These are phyloP conservation scores for Catharanthus roseus DNA, from an alignment of 257 asterid species.

Conservation along the genomic window DNA sequence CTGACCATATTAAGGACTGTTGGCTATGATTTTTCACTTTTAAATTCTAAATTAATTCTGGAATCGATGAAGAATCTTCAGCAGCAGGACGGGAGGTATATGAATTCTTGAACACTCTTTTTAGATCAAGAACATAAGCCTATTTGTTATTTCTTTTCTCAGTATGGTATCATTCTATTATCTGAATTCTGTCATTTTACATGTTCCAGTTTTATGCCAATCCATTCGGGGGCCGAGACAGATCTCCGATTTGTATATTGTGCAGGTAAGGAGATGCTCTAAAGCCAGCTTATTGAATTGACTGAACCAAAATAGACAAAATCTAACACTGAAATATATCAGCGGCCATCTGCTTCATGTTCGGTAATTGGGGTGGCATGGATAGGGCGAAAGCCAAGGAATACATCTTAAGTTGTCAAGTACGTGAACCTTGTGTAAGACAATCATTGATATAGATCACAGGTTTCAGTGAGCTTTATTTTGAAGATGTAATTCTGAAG, in stretches of 20 bases:
- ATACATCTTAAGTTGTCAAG: slow-evolving; percentile 81
- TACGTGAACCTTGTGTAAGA: slow-evolving; percentile 14
- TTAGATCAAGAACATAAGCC: no score
- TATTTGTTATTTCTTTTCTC: no score
- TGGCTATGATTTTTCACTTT: slow-evolving; percentile 68
- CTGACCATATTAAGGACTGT: slow-evolving; percentile 71
- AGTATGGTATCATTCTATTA: slow-evolving; percentile 2
- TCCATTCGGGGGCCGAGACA: slow-evolving; percentile 86
- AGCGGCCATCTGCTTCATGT: slow-evolving; percentile 81
- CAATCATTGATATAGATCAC: not conserved
- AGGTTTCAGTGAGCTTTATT: slow-evolving; percentile 5
- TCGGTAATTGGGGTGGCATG: slow-evolving; percentile 91
- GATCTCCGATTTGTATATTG: slow-evolving; percentile 95
- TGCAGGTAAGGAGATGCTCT: slow-evolving; percentile 54
- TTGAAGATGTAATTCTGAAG: slow-evolving; percentile 12
- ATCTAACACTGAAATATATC: slow-evolving; percentile 26
- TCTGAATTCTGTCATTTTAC: slow-evolving; percentile 20
- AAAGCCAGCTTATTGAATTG: slow-evolving; percentile 9
- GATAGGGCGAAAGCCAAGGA: slow-evolving; percentile 75
- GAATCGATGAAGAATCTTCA: slow-evolving; percentile 91
- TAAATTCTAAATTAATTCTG: slow-evolving; percentile 45
- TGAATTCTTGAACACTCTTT: no score
- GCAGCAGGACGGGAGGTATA: slow-evolving; percentile 90
- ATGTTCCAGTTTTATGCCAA: slow-evolving; percentile 77
- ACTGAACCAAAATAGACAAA: slow-evolving; percentile 12